Conservation (phyloP, 208 protist species). For the Leishmania guyanensis region DNA sequence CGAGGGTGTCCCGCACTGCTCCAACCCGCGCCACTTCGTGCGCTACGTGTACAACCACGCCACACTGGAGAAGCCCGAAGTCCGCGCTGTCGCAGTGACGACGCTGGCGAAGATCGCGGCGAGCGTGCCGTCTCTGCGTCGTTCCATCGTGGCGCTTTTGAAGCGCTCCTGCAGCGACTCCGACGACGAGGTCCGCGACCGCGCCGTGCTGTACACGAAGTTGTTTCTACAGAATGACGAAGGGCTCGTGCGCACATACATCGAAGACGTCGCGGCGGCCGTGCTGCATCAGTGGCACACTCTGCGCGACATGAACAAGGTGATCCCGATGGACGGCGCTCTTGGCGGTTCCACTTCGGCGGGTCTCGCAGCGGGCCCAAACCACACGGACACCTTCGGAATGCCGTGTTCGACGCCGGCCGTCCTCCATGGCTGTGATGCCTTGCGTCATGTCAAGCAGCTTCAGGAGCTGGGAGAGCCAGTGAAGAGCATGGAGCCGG, state of each 20-base stretch:
- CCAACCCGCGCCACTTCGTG: constrained; percentile 88
- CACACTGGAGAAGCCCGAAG: constrained; percentile 92
- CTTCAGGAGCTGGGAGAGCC: constrained; percentile 79
- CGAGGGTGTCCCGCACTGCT: constrained; percentile 92
- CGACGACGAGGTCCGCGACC: constrained; percentile 99
- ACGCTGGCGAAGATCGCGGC: constrained; percentile 98
- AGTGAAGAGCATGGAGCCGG: constrained; percentile 55
- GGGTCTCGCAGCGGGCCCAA: constrained; percentile 24
- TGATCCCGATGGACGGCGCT: background rate
- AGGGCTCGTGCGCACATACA: constrained; percentile 54
- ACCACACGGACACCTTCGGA: background rate
- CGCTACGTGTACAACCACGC: constrained; percentile 98
- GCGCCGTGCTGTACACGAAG: constrained; percentile 93
- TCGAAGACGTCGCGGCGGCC: constrained; percentile 71
- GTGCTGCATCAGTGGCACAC: constrained; percentile 46
- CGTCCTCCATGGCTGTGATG: constrained; percentile 67
- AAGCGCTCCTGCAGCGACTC: constrained; percentile 92
- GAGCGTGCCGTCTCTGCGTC: constrained; percentile 78
- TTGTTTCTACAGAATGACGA: constrained; percentile 87
- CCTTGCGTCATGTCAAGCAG: constrained; percentile 65
- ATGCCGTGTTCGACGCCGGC: constrained; percentile 14
- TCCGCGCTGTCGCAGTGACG: constrained; percentile 96
- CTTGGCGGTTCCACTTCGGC: constrained; percentile 8
- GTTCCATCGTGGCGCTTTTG: constrained; percentile 91
- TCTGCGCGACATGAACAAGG: constrained; percentile 9